These are phyloP conservation scores for Nannizziopsis arthrosporioides DNA, from an alignment of 2,329 filamentous ascomycete genomes.

Conservation along the genomic window DNA sequence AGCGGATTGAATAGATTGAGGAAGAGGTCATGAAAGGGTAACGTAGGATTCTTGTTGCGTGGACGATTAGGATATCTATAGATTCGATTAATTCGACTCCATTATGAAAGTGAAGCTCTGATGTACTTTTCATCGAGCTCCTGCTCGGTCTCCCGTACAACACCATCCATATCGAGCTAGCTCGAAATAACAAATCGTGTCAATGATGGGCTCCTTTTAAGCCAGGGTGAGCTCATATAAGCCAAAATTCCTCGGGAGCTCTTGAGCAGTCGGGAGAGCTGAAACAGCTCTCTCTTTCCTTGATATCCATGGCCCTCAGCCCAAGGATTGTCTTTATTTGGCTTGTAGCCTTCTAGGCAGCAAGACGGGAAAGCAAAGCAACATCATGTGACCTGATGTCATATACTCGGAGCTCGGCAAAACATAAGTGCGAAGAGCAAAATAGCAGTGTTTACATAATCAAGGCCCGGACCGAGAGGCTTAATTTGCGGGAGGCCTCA, in stretches of 20 bases:
- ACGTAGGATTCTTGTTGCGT: slow-evolving; percentile 63
- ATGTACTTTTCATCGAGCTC: slow-evolving; percentile 41
- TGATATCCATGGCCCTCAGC: background rate
- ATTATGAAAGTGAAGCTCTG: no score
- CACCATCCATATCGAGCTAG: background rate
- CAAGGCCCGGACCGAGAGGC: no score
- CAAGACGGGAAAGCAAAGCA: slow-evolving; percentile 10
- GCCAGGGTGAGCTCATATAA: no score
- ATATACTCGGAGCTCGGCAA: background rate
- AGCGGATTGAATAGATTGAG: slow-evolving; percentile 69
- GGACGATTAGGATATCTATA: slow-evolving; percentile 69
- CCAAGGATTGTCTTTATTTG: background rate
- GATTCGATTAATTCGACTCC: background rate
- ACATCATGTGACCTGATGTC: slow-evolving; percentile 11
- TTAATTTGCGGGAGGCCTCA: no score
- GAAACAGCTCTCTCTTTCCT: background rate
- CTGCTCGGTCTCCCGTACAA: slow-evolving; percentile 25
- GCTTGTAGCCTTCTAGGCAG: slow-evolving; percentile 8
- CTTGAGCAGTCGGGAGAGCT: background rate
- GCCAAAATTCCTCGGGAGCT: background rate
- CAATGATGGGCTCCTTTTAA: no score
- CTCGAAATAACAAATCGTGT: background rate
- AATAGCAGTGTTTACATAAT: background rate
- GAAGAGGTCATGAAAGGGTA: slow-evolving; percentile 72
- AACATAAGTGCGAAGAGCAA: background rate